Percentiles rank a stretch among this genome's conserved stretches.
Conservation (phyloP, 2,329 filamentous ascomycete genomes). For the Alternaria arborescens region DNA sequence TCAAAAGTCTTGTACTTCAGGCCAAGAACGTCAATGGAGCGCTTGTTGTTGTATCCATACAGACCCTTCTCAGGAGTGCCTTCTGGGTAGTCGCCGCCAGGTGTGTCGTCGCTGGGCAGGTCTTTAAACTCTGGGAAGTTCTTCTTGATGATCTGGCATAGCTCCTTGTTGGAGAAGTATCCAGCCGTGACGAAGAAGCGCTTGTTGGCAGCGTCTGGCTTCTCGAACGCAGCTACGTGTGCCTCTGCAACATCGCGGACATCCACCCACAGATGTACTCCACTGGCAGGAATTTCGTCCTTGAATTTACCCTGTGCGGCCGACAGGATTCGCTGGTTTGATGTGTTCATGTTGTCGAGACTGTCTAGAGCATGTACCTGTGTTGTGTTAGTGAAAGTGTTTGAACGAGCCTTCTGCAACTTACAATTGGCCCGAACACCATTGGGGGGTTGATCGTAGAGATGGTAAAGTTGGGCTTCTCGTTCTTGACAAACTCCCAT, state of each 20-base stretch:
- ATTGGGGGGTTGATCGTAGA: slow-evolving; percentile 61
- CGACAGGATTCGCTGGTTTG: slow-evolving; percentile 72
- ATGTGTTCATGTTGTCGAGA: slow-evolving; percentile 74
- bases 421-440: slow-evolving; percentile 60
- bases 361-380: slow-evolving; percentile 66
- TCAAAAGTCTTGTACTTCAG: slow-evolving; percentile 67
- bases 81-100: slow-evolving; percentile 57
- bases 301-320: slow-evolving; percentile 70
- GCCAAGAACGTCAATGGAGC: slow-evolving; percentile 65
- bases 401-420: slow-evolving; percentile 5
- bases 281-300: slow-evolving; percentile 65
- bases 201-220: slow-evolving; percentile 66
- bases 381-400: slow-evolving; percentile 17
- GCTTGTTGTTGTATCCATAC: slow-evolving; percentile 63
- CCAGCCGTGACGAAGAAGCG: slow-evolving; percentile 69
- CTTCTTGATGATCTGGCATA: slow-evolving; percentile 64
- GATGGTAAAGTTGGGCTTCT: slow-evolving; percentile 61
- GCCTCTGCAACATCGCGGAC: slow-evolving; percentile 67
- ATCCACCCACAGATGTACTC: slow-evolving; percentile 60
- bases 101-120: slow-evolving; percentile 56
- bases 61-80: slow-evolving; percentile 54
- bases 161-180: slow-evolving; percentile 68
- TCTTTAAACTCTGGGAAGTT: slow-evolving; percentile 63
- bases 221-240: slow-evolving; percentile 67
- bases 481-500: slow-evolving; percentile 62